These are phyloP conservation scores for Leucosporidium creatinivorum DNA, from an alignment of 768 basidiomycete species.

Conservation along the genomic window DNA sequence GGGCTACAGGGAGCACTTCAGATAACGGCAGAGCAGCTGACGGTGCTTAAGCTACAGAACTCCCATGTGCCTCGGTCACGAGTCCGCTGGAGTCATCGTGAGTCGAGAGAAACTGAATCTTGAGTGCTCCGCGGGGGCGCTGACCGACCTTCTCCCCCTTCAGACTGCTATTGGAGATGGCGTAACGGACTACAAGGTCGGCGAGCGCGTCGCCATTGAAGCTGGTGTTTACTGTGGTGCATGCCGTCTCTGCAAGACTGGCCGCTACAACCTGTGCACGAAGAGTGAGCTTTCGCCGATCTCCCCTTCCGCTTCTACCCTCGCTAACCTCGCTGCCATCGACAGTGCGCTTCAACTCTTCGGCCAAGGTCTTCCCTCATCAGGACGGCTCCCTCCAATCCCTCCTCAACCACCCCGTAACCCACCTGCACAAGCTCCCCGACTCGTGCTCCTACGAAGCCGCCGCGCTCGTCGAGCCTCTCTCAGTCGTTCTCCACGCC, in stretches of 20 bases:
- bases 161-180: constrained; percentile 69
- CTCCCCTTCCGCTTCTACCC: neutral
- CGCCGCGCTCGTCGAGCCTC: constrained; percentile 85
- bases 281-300: constrained; percentile 40
- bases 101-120: neutral
- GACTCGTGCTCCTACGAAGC: constrained; percentile 66
- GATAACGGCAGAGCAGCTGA: constrained; percentile 82
- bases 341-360: constrained; percentile 71
- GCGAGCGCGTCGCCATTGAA: constrained; percentile 88
- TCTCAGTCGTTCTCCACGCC: constrained; percentile 75
- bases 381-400: constrained; percentile 84
- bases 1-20: too few species aligned
- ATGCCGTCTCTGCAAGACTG: constrained; percentile 46
- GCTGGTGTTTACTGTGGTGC: constrained; percentile 79
- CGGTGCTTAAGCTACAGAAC: constrained; percentile 43
- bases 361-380: constrained; percentile 86
- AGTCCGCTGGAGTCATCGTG: constrained; percentile 70
- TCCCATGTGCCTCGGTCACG: constrained; percentile 88
- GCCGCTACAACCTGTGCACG: constrained; percentile 89
- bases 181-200: constrained; percentile 53
- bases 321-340: neutral
- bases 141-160: neutral
- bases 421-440: constrained; percentile 47
- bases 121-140: too few species aligned
- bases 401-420: constrained; percentile 71